Base-by-base conservation (phyloP, 441 rosid genomes). In the Croton laevigatus region DNA sequence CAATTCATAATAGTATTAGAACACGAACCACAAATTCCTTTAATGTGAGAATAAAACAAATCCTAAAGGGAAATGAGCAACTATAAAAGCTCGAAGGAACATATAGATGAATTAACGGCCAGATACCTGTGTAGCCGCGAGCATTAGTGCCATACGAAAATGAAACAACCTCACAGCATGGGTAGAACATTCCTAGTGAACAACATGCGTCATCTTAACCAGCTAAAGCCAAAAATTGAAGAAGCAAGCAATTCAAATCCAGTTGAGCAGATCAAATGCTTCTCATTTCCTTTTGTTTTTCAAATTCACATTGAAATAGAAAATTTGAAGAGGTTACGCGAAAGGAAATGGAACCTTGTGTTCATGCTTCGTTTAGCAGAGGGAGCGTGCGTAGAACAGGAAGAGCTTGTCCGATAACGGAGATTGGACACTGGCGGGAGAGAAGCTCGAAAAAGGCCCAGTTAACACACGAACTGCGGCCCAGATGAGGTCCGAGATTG, bases 121-220 rank as follows among this genome's bases (percentile, higher is more conserved):
- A 68, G 66, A 74, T 42, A 79, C 67, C 42, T 68, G 82, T 62
- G 52, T 48, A 34, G 65, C 53, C n/a, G 77, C 79, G 61, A 78
- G 67, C 16, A 54, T 20, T 55, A 51, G 38, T 22, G 77, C 79
- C 88, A 78, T 84, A 70, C n/a, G 82, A 66, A 73, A 70, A 66
- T 51, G 46, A 61, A 65, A 16, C 32, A 52, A 74, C 53, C 59
- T 75, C 37, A 64, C 20, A 17, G 65, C 48, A 66, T 11, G 73
- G 74, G 49, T 40, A 20, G 66, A 37, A 70, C 83, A 71, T 81
- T 46, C 80, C 81, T 61, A 40, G 48, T 17, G n/a, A 66, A 36
- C n/a, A 38, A 20, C 46, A 37, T 38, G 4, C 7, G n/a, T 7
- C 44, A 22, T 17, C 19, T 48, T 53, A 55, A 67, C 76, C 83